phyloP scores from a whole-genome alignment of 495 filamentous ascomycete species.

The Neurospora tetraspora region DNA sequence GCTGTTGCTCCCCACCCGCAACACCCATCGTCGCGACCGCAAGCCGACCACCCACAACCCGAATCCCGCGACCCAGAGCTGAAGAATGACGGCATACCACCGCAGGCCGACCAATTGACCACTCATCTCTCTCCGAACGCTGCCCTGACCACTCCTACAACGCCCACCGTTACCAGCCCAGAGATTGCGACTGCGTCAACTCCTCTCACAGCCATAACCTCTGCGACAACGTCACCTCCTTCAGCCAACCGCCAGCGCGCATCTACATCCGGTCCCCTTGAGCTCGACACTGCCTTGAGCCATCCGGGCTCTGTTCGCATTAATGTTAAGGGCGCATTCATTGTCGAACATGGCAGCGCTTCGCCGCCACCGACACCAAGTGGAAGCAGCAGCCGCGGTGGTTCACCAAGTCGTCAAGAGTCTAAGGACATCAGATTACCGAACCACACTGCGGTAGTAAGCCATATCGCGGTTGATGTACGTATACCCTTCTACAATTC shows the following conservation, averaged over 20 bases:
- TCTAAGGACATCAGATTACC: slow-evolving; percentile 90
- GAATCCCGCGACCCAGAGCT: background rate
- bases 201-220: background rate
- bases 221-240: background rate
- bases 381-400: slow-evolving; percentile 41
- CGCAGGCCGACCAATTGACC: background rate
- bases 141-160: background rate
- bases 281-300: slow-evolving; percentile 64
- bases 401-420: slow-evolving; percentile 52
- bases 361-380: slow-evolving; percentile 27
- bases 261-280: slow-evolving; percentile 18
- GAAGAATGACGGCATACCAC: background rate
- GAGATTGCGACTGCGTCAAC: background rate
- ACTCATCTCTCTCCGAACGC: background rate
- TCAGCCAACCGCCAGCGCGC: slow-evolving; percentile 10
- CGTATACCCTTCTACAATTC: slow-evolving; percentile 21
- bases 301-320: slow-evolving; percentile 83
- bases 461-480: slow-evolving; percentile 95
- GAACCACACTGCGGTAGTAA: slow-evolving; percentile 84
- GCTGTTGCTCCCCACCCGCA: background rate
- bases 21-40: background rate
- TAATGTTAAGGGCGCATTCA: slow-evolving; percentile 92
- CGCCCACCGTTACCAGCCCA: background rate
- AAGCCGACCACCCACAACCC: background rate
- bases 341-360: slow-evolving; percentile 65